These are phyloP conservation scores for Acidiella bohemica DNA, from an alignment of 495 filamentous ascomycete genomes.

Conservation along the genomic window DNA sequence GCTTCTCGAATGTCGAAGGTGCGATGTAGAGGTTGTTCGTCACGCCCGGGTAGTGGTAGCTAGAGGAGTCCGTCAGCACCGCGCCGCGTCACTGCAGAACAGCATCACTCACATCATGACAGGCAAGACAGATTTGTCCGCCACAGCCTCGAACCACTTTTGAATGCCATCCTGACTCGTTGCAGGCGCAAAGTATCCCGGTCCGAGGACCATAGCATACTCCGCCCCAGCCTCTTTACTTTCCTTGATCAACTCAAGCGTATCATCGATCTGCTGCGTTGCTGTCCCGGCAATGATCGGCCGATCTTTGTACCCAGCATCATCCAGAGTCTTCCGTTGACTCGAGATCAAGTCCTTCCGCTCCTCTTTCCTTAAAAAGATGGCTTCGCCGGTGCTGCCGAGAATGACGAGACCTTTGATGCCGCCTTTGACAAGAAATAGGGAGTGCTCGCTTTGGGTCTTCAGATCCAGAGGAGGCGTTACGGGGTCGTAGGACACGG, in stretches of 20 bases:
- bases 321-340: slow-evolving; percentile 40
- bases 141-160: slow-evolving; percentile 23
- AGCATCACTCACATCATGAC: slow-evolving; percentile 20
- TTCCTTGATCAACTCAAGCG: slow-evolving; percentile 42
- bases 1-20: slow-evolving; percentile 39
- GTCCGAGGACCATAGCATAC: slow-evolving; percentile 37
- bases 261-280: slow-evolving; percentile 49
- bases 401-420: slow-evolving; percentile 53
- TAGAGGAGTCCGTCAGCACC: slow-evolving; percentile 13
- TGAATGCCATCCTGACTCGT: slow-evolving; percentile 20
- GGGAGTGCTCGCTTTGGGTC: slow-evolving; percentile 43
- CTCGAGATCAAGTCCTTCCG: slow-evolving; percentile 41
- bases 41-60: slow-evolving; percentile 55
- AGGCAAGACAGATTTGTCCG: slow-evolving; percentile 20
- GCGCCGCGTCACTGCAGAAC: not conserved
- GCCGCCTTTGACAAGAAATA: slow-evolving; percentile 49
- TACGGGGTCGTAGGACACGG: slow-evolving; percentile 24
- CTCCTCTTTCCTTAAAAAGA: slow-evolving; percentile 49
- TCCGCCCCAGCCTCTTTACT: slow-evolving; percentile 46
- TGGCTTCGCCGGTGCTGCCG: slow-evolving; percentile 55
- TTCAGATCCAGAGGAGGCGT: slow-evolving; percentile 39
- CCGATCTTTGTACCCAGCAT: slow-evolving; percentile 44
- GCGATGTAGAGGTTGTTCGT: slow-evolving; percentile 45
- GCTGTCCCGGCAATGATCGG: slow-evolving; percentile 57
- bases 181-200: slow-evolving; percentile 22